These are phyloP conservation scores for Aaosphaeria pasadenensis DNA, from an alignment of 2,329 filamentous ascomycete genomes.

Conservation along the genomic window DNA sequence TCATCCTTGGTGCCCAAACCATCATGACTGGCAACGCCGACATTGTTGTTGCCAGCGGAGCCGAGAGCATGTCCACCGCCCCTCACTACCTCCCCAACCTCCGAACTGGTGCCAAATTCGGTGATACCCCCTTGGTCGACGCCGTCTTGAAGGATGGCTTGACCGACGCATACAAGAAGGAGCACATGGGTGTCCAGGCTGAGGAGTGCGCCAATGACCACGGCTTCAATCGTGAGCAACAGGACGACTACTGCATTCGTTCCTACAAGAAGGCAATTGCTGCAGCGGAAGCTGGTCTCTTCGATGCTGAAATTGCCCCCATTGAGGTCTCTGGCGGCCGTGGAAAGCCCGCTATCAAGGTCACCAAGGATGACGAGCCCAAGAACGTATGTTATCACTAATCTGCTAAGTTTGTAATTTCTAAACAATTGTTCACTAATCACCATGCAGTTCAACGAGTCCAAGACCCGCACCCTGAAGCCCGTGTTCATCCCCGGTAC, in stretches of 20 bases:
- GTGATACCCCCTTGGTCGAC: conserved; percentile 83
- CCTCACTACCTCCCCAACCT: conserved; percentile 92
- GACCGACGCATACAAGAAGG: conserved; percentile 90
- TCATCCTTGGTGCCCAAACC: conserved; percentile 91
- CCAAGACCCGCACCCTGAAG: conserved; percentile 54
- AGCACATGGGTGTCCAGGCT: conserved; percentile 92
- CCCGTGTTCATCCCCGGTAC: conserved; percentile 77
- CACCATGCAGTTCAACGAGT: conserved; percentile 48
- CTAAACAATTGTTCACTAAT: conserved; percentile 14
- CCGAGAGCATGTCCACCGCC: conserved; percentile 98
- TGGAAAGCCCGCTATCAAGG: conserved; percentile 78
- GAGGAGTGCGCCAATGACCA: conserved; percentile 91
- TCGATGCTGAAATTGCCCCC: conserved; percentile 83
- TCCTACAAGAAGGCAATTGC: conserved; percentile 92
- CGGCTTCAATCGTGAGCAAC: conserved; percentile 74
- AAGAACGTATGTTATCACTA: conserved; percentile 69
- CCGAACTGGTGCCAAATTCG: conserved; percentile 88
- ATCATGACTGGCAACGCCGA: conserved; percentile 95
- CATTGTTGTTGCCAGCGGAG: conserved; percentile 88
- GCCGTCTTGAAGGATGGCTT: conserved; percentile 92
- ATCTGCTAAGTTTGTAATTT: conserved; percentile 3
- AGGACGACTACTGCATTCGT: conserved; percentile 94
- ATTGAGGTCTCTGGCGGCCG: conserved; percentile 84
- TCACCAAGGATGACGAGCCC: conserved; percentile 90
- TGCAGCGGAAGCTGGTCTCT: conserved; percentile 76